Conservation (phyloP, 441 rosid species). For the Gossypium gossypioides region DNA sequence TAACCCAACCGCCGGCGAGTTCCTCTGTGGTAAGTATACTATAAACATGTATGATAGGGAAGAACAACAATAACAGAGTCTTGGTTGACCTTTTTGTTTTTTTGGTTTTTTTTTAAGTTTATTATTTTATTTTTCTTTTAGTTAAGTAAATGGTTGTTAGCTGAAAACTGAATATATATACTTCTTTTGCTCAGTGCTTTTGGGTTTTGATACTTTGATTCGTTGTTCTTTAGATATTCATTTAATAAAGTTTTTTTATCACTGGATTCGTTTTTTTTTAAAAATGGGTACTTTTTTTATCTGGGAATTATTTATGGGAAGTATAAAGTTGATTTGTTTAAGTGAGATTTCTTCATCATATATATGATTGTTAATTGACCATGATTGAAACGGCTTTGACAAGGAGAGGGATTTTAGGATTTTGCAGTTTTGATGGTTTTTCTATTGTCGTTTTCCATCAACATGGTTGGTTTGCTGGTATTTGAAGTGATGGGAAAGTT, state of each 20-base stretch:
- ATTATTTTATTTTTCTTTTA: not conserved
- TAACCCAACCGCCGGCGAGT: conserved; percentile 73
- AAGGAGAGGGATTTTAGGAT: not conserved
- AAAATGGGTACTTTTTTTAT: not conserved
- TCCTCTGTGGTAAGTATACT: conserved; percentile 40
- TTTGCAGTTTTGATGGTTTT: not conserved
- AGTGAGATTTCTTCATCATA: not conserved
- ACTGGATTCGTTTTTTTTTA: not conserved
- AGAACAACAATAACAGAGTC: not conserved
- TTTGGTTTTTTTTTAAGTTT: too few species aligned
- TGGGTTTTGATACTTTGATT: not conserved
- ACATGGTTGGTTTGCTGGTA: not conserved
- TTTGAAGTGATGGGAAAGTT: not conserved
- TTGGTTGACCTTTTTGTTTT: not conserved
- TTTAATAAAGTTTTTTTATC: not conserved
- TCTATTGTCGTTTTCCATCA: not conserved
- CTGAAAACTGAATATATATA: not conserved
- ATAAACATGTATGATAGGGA: not conserved
- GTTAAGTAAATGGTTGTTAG: not conserved
- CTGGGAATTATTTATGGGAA: not conserved
- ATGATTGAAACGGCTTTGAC: not conserved
- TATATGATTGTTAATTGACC: too few species aligned
- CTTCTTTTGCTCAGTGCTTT: not conserved
- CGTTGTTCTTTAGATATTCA: not conserved
- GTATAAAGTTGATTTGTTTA: not conserved